phyloP scores from a whole-genome alignment of 306 rosid genomes.

The Cucurbita pepo region DNA sequence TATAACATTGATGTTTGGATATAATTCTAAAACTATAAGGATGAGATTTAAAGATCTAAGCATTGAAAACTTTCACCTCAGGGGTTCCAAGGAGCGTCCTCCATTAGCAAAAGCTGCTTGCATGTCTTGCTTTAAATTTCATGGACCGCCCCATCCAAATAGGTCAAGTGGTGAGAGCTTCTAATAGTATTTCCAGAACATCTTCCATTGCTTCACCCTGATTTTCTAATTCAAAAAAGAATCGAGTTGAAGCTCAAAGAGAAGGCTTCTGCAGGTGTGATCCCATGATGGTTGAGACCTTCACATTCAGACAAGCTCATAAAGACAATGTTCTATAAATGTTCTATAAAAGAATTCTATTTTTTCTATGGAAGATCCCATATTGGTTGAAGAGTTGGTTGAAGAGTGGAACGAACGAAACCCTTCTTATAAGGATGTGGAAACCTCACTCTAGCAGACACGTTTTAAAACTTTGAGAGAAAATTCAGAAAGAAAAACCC shows the following conservation, averaged over 20 bases:
- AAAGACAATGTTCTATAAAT: neutral
- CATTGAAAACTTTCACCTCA: conserved; percentile 2
- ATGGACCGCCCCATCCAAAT: conserved; percentile 95
- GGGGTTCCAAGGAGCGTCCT: neutral
- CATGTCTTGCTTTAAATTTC: conserved; percentile 55
- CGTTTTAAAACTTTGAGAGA: no score
- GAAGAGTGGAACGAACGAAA: no score
- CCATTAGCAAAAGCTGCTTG: conserved; percentile 13
- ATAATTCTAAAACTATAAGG: neutral
- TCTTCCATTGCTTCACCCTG: conserved; percentile 60
- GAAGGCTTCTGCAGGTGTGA: conserved; percentile 73
- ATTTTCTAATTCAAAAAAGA: conserved; percentile 38
- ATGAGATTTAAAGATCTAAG: neutral
- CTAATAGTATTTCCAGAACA: conserved; percentile 41
- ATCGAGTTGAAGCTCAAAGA: conserved; percentile 61
- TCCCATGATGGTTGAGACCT: conserved; percentile 99
- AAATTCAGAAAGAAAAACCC: no score
- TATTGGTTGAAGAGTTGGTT: no score
- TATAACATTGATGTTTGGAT: neutral
- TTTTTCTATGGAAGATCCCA: no score
- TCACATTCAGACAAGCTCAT: neutral
- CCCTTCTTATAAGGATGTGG: no score
- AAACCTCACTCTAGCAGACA: no score
- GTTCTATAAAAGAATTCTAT: neutral
- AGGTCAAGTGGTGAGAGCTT: conserved; percentile 63